phyloP scores from a whole-genome alignment of 345 rosid genomes.

The Balakata baccata region DNA sequence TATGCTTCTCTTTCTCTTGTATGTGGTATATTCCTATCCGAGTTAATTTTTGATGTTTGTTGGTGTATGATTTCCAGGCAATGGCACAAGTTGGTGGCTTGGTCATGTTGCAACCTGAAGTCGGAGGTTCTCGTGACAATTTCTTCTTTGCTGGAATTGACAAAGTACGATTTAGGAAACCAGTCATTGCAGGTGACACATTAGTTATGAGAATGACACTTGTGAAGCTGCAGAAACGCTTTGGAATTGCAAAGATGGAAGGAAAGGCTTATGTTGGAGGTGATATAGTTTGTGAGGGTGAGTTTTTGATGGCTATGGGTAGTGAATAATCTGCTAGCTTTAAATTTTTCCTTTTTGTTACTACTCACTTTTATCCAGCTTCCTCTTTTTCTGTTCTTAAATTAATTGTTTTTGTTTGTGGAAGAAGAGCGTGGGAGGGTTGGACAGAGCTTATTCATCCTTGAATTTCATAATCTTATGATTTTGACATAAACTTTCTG shows the following conservation, averaged over 20 bases:
- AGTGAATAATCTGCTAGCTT: conserved; percentile 34
- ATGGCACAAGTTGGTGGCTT: conserved; percentile 97
- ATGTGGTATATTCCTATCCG: neutral
- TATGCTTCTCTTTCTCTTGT: no score
- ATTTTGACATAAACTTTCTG: neutral
- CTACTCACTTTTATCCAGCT: neutral
- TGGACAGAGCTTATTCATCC: neutral
- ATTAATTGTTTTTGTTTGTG: neutral
- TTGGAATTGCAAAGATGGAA: conserved; percentile 95
- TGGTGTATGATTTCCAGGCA: conserved; percentile 46
- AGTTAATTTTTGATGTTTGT: neutral
- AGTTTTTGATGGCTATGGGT: conserved; percentile 86
- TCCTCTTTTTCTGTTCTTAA: neutral
- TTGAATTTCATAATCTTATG: neutral
- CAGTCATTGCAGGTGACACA: conserved; percentile 95
- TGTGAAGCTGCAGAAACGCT: conserved; percentile 73
- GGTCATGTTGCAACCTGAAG: conserved; percentile 91
- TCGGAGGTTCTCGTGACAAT: conserved; percentile 68
- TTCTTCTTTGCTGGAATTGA: conserved; percentile 95
- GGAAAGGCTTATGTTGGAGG: conserved; percentile 93
- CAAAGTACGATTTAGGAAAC: conserved; percentile 90
- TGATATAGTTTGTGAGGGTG: conserved; percentile 84
- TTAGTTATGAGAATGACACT: conserved; percentile 97
- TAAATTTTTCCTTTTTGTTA: neutral
- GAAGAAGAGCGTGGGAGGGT: neutral